phyloP scores from a whole-genome alignment of 306 rosid species.

The Quercus agrifolia region DNA sequence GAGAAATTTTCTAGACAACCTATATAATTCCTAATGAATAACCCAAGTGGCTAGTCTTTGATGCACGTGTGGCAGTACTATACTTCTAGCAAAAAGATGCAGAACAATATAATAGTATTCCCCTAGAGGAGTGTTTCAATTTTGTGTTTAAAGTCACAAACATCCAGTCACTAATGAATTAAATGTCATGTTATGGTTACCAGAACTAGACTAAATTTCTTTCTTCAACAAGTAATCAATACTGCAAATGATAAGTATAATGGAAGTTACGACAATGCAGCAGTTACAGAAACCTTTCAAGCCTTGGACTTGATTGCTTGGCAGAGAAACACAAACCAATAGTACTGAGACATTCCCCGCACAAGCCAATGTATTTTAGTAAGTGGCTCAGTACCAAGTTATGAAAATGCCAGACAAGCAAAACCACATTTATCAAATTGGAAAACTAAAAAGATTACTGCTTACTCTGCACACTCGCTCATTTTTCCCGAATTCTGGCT shows the following conservation, averaged over 20 bases:
- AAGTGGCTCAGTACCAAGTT: background rate
- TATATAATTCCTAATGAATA: background rate
- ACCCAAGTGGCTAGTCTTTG: background rate
- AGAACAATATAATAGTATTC: background rate
- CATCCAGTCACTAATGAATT: background rate
- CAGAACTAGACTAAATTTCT: background rate
- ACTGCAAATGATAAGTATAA: background rate
- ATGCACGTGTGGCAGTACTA: background rate
- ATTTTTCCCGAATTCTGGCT: conserved; percentile 93
- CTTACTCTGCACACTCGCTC: conserved; percentile 98
- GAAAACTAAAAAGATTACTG: conserved; percentile 10
- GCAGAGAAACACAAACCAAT: background rate
- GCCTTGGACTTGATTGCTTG: background rate
- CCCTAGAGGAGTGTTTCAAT: background rate
- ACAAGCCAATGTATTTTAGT: background rate
- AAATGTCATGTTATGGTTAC: background rate
- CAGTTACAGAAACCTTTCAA: background rate
- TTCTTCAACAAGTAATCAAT: background rate
- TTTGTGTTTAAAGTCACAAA: background rate
- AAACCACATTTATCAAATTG: background rate
- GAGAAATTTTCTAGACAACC: background rate
- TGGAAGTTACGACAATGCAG: background rate
- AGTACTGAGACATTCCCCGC: background rate
- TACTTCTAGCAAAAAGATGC: background rate
- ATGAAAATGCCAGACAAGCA: conserved; percentile 8